A percentile compares a stretch with the other conserved stretches of the same genome.
Evolutionary conservation across 2,329 filamentous ascomycete genomes (phyloP).

Genomic region (Pseudocercospora cruenta): DNA sequence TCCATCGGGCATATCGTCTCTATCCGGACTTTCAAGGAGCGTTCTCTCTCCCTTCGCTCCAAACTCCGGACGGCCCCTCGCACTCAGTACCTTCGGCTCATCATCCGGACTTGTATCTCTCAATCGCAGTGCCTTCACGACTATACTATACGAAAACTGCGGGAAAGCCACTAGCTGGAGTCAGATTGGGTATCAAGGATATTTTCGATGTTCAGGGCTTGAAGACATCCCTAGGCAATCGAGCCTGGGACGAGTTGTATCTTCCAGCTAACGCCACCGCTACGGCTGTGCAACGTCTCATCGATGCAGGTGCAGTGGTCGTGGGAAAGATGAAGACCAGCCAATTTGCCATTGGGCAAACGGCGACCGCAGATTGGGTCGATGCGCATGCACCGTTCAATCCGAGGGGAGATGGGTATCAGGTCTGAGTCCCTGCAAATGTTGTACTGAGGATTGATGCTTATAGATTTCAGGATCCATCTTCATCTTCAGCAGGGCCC

Average conservation of each 20-base stretch:
- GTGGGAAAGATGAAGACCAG: conserved; percentile 49
- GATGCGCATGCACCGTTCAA: conserved; percentile 49
- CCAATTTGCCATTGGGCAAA: conserved; percentile 44
- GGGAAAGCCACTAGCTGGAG: conserved; percentile 60
- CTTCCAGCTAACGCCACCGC: conserved; percentile 50
- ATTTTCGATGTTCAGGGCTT: conserved; percentile 61
- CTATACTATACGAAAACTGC: conserved; percentile 40
- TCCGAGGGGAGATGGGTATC: conserved; percentile 47
- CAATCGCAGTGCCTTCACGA: too few relatives aligned
- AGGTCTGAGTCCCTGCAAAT: conserved; percentile 16
- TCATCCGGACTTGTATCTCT: too few relatives aligned
- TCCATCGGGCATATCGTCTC: conserved; percentile 40
- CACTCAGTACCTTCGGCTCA: too few relatives aligned
- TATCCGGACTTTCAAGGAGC: too few relatives aligned
- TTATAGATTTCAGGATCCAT: conserved; percentile 38
- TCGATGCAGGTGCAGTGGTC: conserved; percentile 60
- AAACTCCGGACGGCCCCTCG: too few relatives aligned
- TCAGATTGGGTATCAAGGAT: conserved; percentile 65
- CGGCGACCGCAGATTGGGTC: conserved; percentile 53
- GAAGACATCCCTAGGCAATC: conserved; percentile 58
- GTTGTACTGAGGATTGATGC: not conserved
- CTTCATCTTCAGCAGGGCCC: conserved; percentile 52
- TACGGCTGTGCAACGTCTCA: conserved; percentile 49
- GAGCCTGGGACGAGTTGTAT: conserved; percentile 60
- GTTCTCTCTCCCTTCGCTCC: too few relatives aligned